These are phyloP conservation scores for Fusarium sp. DNA, from an alignment of 2,329 filamentous ascomycete species.

Conservation along the genomic window DNA sequence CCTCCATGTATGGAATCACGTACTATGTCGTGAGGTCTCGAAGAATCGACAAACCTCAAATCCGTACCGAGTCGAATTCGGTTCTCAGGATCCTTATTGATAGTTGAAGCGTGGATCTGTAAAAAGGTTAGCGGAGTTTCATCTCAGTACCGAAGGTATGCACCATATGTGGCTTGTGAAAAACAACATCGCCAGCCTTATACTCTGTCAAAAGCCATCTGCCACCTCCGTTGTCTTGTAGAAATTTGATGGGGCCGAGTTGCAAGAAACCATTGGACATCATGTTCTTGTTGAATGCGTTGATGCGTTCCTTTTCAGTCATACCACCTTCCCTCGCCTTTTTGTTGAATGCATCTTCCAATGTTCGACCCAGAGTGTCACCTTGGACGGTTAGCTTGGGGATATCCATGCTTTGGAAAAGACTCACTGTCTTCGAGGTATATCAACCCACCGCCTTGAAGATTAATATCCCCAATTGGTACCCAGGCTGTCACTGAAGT, in stretches of 20 bases:
- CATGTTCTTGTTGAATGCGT: constrained; percentile 68
- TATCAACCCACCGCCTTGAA: constrained; percentile 17
- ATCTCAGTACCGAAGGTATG: background rate
- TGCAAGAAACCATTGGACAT: constrained; percentile 63
- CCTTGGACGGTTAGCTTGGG: background rate
- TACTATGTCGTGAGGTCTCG: constrained; percentile 20
- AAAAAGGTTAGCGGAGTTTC: background rate
- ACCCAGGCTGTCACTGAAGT: constrained; percentile 67
- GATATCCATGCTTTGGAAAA: background rate
- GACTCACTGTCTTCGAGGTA: constrained; percentile 23
- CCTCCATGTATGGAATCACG: background rate
- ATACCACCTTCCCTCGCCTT: constrained; percentile 53
- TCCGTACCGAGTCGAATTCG: constrained; percentile 21
- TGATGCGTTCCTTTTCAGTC: constrained; percentile 59
- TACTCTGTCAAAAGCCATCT: constrained; percentile 51
- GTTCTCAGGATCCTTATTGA: constrained; percentile 20
- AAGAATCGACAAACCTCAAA: constrained; percentile 24
- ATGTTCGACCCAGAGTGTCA: background rate
- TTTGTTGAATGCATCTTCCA: constrained; percentile 22
- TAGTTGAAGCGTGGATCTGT: constrained; percentile 23
- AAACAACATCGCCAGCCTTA: constrained; percentile 52
- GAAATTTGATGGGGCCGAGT: constrained; percentile 55
- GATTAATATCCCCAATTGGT: constrained; percentile 58
- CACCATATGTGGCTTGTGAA: constrained; percentile 46
- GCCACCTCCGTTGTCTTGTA: constrained; percentile 34